phyloP scores from a whole-genome alignment of 805 yeast species.

The Priceomyces fermenticarens region DNA sequence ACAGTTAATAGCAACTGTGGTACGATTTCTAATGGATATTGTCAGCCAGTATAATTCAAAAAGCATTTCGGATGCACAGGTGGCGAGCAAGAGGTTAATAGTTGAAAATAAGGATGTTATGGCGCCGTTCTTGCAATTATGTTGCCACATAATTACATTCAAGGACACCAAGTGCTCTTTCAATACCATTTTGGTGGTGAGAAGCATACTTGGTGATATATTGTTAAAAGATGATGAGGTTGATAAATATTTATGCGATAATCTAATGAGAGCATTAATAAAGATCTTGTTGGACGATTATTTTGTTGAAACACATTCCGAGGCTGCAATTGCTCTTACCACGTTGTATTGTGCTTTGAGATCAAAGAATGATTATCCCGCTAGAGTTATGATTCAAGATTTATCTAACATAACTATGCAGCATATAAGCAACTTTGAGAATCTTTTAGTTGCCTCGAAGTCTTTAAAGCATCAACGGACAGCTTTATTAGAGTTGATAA shows the following conservation, averaged over 20 bases:
- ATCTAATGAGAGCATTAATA: conserved; percentile 67
- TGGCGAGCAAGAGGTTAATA: conserved; percentile 63
- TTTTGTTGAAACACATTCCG: conserved; percentile 83
- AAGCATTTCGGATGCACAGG: conserved; percentile 55
- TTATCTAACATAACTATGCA: conserved; percentile 56
- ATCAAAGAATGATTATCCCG: conserved; percentile 66
- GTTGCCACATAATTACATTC: conserved; percentile 74
- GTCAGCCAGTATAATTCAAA: conserved; percentile 72
- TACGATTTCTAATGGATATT: conserved; percentile 79
- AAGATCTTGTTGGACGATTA: conserved; percentile 69
- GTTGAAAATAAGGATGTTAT: conserved; percentile 62
- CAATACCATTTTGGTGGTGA: conserved; percentile 78
- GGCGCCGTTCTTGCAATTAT: conserved; percentile 72
- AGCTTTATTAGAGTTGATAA: conserved; percentile 73
- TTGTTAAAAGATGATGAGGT: conserved; percentile 70
- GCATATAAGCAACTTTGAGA: conserved; percentile 62
- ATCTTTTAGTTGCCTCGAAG: conserved; percentile 58
- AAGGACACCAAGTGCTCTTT: conserved; percentile 91
- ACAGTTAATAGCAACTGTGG: conserved; percentile 90
- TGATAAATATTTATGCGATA: conserved; percentile 63
- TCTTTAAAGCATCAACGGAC: conserved; percentile 76
- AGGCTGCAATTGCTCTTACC: conserved; percentile 87
- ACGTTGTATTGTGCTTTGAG: conserved; percentile 73
- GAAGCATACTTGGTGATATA: conserved; percentile 69
- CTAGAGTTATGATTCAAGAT: conserved; percentile 51